Evolutionary conservation across 768 basidiomycete genomes (phyloP).

Genomic region (Boletus sp.): DNA sequence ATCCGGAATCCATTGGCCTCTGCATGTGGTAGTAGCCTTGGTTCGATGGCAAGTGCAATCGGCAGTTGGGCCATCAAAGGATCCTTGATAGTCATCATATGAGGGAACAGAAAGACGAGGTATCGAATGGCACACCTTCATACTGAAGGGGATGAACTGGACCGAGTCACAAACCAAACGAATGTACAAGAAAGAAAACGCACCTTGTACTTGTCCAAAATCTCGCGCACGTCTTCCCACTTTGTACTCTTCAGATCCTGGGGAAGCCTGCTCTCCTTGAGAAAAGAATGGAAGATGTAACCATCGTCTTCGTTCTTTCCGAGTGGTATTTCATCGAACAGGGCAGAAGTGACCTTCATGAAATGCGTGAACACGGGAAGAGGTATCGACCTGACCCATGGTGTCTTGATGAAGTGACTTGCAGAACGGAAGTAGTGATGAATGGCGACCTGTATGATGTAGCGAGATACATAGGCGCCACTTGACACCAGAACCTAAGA

Average conservation of each 20-base stretch:
- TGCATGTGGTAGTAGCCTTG: slow-evolving; percentile 67
- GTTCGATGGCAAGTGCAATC: slow-evolving; percentile 72
- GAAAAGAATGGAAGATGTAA: slow-evolving; percentile 55
- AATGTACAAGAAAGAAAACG: slow-evolving; percentile 5
- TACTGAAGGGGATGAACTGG: slow-evolving; percentile 76
- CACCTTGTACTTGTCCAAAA: slow-evolving; percentile 70
- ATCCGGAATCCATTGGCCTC: slow-evolving; percentile 71
- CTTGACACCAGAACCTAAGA: slow-evolving; percentile 66
- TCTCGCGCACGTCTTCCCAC: slow-evolving; percentile 62
- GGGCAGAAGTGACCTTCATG: slow-evolving; percentile 51
- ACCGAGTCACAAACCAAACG: slow-evolving; percentile 15
- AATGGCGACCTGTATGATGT: slow-evolving; percentile 72
- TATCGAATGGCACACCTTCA: slow-evolving; percentile 45
- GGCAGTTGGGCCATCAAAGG: slow-evolving; percentile 77
- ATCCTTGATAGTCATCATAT: slow-evolving; percentile 43
- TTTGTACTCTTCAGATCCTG: slow-evolving; percentile 52
- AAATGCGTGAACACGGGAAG: slow-evolving; percentile 63
- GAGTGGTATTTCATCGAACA: slow-evolving; percentile 63
- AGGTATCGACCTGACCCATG: slow-evolving; percentile 67
- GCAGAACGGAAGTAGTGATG: slow-evolving; percentile 77
- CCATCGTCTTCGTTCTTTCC: slow-evolving; percentile 79
- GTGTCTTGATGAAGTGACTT: slow-evolving; percentile 69
- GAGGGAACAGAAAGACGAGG: background rate
- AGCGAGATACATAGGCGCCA: slow-evolving; percentile 75
- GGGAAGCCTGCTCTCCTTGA: slow-evolving; percentile 69